Evolutionary conservation across 371 early-diverging fungal species (phyloP).

Genomic region (Mucor piriformis): DNA sequence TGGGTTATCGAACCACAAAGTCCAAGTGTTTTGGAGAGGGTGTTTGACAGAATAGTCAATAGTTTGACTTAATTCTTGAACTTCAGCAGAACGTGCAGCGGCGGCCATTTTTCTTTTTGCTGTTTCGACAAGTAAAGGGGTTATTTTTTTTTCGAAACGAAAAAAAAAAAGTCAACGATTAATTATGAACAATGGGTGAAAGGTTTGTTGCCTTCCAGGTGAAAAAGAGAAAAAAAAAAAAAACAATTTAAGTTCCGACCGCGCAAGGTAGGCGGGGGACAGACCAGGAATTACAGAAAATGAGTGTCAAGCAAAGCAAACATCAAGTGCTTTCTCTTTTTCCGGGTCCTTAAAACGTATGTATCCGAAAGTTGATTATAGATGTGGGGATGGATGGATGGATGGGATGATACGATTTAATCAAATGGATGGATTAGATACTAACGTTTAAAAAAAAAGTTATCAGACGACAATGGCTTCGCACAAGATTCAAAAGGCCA

Average conservation of each 20-base stretch:
- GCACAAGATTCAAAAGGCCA: slow-evolving; percentile 78
- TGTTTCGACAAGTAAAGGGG: neutral
- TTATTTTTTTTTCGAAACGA: neutral
- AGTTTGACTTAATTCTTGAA: slow-evolving; percentile 15
- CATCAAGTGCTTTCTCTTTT: slow-evolving; percentile 27
- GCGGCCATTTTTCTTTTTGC: slow-evolving; percentile 6
- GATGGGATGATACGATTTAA: neutral
- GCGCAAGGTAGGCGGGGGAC: neutral
- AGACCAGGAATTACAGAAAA: slow-evolving; percentile 6
- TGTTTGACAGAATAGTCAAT: slow-evolving; percentile 86
- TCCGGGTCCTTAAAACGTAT: slow-evolving; percentile 26
- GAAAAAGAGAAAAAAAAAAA: neutral
- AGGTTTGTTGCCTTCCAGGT: neutral
- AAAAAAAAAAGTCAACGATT: neutral
- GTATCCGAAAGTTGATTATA: slow-evolving; percentile 1
- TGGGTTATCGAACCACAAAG: slow-evolving; percentile 94
- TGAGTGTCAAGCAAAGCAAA: slow-evolving; percentile 8
- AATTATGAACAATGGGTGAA: neutral
- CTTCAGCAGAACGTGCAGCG: slow-evolving; percentile 21
- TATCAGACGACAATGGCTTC: slow-evolving; percentile 44
- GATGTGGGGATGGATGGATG: slow-evolving; percentile 4
- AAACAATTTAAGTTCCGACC: neutral
- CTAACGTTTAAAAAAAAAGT: neutral
- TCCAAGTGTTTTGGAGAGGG: slow-evolving; percentile 89
- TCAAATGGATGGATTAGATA: slow-evolving; percentile 4